Evolutionary conservation across 345 rosid genomes (phyloP), one percentile per base, ranked within the genome.

Genomic region (Boechera retrofracta): DNA sequence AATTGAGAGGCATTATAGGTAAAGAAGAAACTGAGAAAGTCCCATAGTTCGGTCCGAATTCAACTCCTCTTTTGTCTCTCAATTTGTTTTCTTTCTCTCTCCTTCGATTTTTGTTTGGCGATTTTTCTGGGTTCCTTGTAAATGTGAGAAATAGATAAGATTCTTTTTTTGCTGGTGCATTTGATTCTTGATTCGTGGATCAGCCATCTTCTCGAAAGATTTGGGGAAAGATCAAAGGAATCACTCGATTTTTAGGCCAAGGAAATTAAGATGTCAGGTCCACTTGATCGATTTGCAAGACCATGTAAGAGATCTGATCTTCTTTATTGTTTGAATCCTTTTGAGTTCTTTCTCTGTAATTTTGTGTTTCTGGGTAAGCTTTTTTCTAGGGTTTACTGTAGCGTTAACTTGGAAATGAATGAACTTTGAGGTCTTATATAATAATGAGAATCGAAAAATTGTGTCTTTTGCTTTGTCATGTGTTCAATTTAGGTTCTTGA

Each of bases 281-380:
- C 97, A 7, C 90, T 95, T 53, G 99, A 95, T 87, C 96, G 96
- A 32, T 90, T 89, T 61, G 98, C 99, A 2, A 84, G 98, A 71
- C 98, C 98, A 71, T 94, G 98, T 94, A 82, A 94, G 98, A 89
- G 77, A 72, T 72, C 81, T 53, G 24, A 16, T 53, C 36, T 64
- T 5, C 32, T 67, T 24, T 64, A 24, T 57, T 31, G 41, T 47
- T 69, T 6, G 3, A 24, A 35, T 58, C 3, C 12, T 67, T 2
- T 5, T 1, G 5, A 33, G 3, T 39, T 26, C 48, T 39, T 32
- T 49, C 5, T 65, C 10, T 64, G 35, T 2, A 3, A 6, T 57
- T 1, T 38, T 56, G 5, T 56, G 21, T 36, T 39, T 70, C 39
- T 74, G 57, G 58, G 31, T 29, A 0, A 29, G 13, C 4, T 16